Base-by-base conservation (phyloP, 192 early-diverging fungal species). In the Coemansia sp. region DNA sequence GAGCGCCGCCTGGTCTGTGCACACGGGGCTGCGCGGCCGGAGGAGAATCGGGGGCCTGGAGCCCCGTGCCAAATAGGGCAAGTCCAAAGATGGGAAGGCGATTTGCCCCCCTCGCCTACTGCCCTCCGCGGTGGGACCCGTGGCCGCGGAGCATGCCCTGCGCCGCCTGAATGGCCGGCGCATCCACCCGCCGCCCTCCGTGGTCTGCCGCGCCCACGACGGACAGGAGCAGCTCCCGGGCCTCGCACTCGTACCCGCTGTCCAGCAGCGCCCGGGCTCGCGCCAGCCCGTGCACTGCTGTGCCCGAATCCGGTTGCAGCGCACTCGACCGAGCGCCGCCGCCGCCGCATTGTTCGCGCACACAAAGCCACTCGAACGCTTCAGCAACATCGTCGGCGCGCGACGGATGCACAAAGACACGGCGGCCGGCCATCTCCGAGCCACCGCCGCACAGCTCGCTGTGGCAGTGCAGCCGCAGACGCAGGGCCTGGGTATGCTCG, bases 231-330 rank as follows among this genome's bases (percentile, higher is more conserved):
- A 42, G 16, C 16, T 35, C 30, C 13, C 19, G 7, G 6, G 58
- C 58, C 14, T 61, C 58, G 23, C 35, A 40, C 10, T 39, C 29
- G 26, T 53, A 53, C 4, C 58, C 58, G 23, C 13, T 16, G 25
- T 7, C 32, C 11, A 42, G 18, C 21, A 61, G 58, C 4, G 5
- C 18, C 4, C 50, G 50, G 8, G 51, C 51, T 3, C 43, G 30
- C 0, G 21, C 19, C 23, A 61, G 49, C 38, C 25, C 25, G 5
- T 21, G 22, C 5, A n/a, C n/a, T n/a, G n/a, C n/a, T n/a, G n/a
- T n/a, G n/a, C n/a, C n/a, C n/a, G n/a, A n/a, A n/a, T n/a, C n/a
- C n/a, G n/a, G n/a, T n/a, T n/a, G n/a, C n/a, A n/a, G 44, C 44
- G 10, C 18, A 32, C 14, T 19, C 19, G 37, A 16, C 33, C 1